phyloP scores from a whole-genome alignment of 23 red algal genomes.

The Gracilaria caudata region DNA sequence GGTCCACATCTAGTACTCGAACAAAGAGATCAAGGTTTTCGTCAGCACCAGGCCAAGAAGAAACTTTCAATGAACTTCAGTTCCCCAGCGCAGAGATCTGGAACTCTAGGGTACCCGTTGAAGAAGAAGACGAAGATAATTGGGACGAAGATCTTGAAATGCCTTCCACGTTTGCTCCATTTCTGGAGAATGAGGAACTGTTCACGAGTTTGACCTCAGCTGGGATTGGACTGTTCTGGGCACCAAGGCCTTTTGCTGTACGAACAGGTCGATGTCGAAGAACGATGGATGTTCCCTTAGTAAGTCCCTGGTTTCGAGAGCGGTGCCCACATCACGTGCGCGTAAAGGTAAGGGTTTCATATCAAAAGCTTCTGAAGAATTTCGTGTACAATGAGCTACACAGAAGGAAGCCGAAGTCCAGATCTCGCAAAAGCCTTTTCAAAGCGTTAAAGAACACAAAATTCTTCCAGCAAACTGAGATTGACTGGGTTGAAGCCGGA shows the following conservation, averaged over 20 bases:
- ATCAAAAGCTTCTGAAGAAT: conserved; percentile 93
- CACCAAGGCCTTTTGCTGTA: conserved; percentile 82
- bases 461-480: conserved; percentile 94
- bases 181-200: conserved; percentile 69
- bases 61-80: conserved; percentile 4
- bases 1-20: not conserved
- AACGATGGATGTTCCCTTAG: conserved; percentile 82
- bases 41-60: conserved; percentile 3
- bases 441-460: conserved; percentile 84
- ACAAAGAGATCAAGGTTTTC: conserved; percentile 17
- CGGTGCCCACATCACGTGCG: conserved; percentile 65
- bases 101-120: not conserved
- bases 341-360: conserved; percentile 92
- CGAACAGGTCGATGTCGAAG: conserved; percentile 75
- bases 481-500: conserved; percentile 99
- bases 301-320: conserved; percentile 82
- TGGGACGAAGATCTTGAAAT: conserved; percentile 59
- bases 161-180: conserved; percentile 66
- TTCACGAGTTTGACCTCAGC: conserved; percentile 73
- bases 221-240: conserved; percentile 83
- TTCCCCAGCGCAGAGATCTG: not conserved
- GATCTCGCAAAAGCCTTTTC: conserved; percentile 75
- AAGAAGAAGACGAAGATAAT: conserved; percentile 57
- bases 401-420: conserved; percentile 62
- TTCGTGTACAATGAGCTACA: conserved; percentile 87